Evolutionary conservation across 2,329 filamentous ascomycete species (phyloP).

Genomic region (Daldinia eschscholtzii): DNA sequence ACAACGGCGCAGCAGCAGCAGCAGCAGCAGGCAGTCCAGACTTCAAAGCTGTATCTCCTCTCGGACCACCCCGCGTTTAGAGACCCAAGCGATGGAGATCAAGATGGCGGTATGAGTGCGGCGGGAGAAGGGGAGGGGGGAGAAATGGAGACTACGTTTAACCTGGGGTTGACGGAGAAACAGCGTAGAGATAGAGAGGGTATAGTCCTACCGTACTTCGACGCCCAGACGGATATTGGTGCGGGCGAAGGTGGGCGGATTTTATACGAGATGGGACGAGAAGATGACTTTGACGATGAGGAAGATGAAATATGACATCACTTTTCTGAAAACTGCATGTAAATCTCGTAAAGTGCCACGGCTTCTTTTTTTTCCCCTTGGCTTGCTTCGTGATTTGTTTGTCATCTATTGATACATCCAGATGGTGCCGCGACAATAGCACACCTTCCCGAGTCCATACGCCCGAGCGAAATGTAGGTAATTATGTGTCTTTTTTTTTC

Average conservation of each 20-base stretch:
- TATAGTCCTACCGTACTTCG: conserved; percentile 94
- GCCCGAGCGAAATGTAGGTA: conserved; percentile 32
- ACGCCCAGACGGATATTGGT: conserved; percentile 86
- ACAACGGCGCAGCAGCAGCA: conserved; percentile 32
- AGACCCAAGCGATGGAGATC: conserved; percentile 53
- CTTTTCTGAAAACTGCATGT: conserved; percentile 28
- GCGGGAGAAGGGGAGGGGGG: conserved; percentile 54
- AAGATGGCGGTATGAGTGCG: conserved; percentile 30
- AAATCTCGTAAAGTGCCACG: conserved; percentile 2
- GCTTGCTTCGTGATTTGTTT: conserved; percentile 39
- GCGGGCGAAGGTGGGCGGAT: conserved; percentile 91
- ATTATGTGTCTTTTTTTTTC: conserved; percentile 16
- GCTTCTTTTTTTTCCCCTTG: conserved; percentile 7
- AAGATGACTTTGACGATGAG: conserved; percentile 97
- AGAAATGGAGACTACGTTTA: conserved; percentile 81
- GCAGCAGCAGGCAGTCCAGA: conserved; percentile 25
- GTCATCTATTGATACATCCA: conserved; percentile 45
- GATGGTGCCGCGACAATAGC: conserved; percentile 29
- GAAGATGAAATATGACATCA: conserved; percentile 57
- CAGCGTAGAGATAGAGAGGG: conserved; percentile 88
- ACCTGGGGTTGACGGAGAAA: conserved; percentile 88
- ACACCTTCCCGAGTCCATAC: conserved; percentile 33
- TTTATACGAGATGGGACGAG: conserved; percentile 94
- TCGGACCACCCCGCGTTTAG: conserved; percentile 82
- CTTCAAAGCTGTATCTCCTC: conserved; percentile 68